Percentiles rank a stretch among this genome's conserved stretches.
Evolutionary conservation across 2,329 filamentous ascomycete genomes (phyloP).

Genomic region (Cryoendolithus antarcticus): DNA sequence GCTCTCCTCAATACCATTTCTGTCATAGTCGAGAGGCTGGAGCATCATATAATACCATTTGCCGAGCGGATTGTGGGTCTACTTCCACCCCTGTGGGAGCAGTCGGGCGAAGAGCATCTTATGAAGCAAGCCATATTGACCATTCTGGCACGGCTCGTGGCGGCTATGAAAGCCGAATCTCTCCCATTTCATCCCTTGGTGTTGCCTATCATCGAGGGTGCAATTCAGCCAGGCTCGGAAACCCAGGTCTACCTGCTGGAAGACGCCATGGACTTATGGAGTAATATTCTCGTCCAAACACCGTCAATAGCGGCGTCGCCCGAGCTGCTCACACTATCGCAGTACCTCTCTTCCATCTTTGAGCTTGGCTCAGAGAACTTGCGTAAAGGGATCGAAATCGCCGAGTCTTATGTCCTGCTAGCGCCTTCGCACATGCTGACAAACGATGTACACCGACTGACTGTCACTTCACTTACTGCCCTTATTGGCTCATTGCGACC

Average conservation of each 20-base stretch:
- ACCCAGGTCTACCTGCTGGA: slow-evolving; percentile 75
- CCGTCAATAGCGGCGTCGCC: slow-evolving; percentile 26
- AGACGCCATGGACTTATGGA: slow-evolving; percentile 84
- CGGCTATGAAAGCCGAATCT: slow-evolving; percentile 68
- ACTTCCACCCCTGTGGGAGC: slow-evolving; percentile 72
- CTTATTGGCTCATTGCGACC: slow-evolving; percentile 29
- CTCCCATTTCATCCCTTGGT: slow-evolving; percentile 68
- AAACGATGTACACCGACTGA: slow-evolving; percentile 26
- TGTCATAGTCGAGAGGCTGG: slow-evolving; percentile 68
- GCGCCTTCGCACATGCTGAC: slow-evolving; percentile 35
- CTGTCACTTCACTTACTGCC: slow-evolving; percentile 29
- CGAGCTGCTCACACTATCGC: slow-evolving; percentile 31
- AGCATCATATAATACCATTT: slow-evolving; percentile 53
- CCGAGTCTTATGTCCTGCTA: slow-evolving; percentile 37
- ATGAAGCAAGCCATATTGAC: slow-evolving; percentile 89
- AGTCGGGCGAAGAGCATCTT: slow-evolving; percentile 74
- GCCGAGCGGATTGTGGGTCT: slow-evolving; percentile 73
- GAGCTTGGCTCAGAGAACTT: slow-evolving; percentile 38
- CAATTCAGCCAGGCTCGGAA: slow-evolving; percentile 61
- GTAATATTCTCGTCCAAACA: slow-evolving; percentile 56
- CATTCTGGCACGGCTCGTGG: slow-evolving; percentile 73
- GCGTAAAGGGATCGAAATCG: slow-evolving; percentile 36
- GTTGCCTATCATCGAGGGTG: slow-evolving; percentile 68
- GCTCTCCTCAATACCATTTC: slow-evolving; percentile 78
- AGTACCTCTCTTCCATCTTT: slow-evolving; percentile 35